These are phyloP conservation scores for Aspergillus pseudotamarii DNA, from an alignment of 2,329 filamentous ascomycete species.

Conservation along the genomic window DNA sequence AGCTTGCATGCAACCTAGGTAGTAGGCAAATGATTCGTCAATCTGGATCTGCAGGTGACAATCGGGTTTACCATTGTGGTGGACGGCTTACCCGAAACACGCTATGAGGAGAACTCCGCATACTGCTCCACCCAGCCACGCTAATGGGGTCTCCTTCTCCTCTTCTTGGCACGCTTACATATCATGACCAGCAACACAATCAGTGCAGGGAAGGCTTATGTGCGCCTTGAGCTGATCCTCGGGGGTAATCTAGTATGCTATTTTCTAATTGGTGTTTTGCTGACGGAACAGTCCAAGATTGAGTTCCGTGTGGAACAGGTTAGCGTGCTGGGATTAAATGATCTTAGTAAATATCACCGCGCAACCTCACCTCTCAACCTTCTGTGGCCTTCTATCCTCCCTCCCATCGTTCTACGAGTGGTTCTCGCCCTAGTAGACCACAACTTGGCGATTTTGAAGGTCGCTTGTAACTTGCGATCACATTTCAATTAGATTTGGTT, in stretches of 20 bases:
- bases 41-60: conserved; percentile 8
- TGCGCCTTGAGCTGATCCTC: conserved; percentile 16
- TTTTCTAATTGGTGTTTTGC: conserved; percentile 8
- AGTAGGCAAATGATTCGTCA: conserved; percentile 11
- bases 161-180: conserved; percentile 27
- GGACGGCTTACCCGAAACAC: conserved; percentile 6
- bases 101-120: conserved; percentile 21
- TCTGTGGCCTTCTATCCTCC: conserved; percentile 20
- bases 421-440: conserved; percentile 12
- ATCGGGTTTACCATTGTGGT: conserved; percentile 3
- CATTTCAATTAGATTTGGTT: conserved; percentile 7
- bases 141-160: conserved; percentile 15
- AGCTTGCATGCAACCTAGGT: not conserved
- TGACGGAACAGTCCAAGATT: conserved; percentile 21
- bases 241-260: conserved; percentile 4
- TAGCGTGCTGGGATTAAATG: conserved; percentile 25
- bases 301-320: conserved; percentile 26
- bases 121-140: conserved; percentile 22
- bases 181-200: not conserved
- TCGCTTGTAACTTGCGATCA: conserved; percentile 21
- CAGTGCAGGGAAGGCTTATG: conserved; percentile 14
- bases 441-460: conserved; percentile 10
- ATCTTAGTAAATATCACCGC: conserved; percentile 38
- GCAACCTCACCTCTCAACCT: conserved; percentile 33
- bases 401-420: conserved; percentile 12